A percentile compares a stretch with the other conserved stretches of the same genome.
phyloP scores from a whole-genome alignment of 2,329 filamentous ascomycete species.

The Colletotrichum noveboracense region DNA sequence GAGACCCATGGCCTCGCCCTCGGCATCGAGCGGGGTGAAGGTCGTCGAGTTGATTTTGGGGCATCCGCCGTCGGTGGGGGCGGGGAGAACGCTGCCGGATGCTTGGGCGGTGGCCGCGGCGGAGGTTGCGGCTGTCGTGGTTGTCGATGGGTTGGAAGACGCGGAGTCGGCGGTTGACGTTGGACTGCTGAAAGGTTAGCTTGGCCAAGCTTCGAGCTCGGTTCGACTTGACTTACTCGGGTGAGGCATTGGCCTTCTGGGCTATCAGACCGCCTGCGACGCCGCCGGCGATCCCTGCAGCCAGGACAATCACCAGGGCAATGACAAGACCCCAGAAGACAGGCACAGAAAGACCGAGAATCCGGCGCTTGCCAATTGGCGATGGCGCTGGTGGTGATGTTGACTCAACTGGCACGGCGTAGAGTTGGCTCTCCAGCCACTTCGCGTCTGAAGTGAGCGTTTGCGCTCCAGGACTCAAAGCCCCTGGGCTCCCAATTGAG shows the following conservation, averaged over 20 bases:
- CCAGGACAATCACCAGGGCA: conserved; percentile 19
- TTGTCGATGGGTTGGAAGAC: not conserved
- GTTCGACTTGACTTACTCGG: not conserved
- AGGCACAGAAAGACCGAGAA: conserved; percentile 23
- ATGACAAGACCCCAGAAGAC: conserved; percentile 23
- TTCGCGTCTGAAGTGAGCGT: not conserved
- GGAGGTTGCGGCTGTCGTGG: not conserved
- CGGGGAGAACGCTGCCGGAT: not conserved
- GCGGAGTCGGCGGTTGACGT: not conserved
- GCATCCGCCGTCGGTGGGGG: conserved; percentile 24
- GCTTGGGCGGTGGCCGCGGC: not conserved
- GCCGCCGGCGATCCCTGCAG: conserved; percentile 22
- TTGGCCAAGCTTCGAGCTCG: not conserved
- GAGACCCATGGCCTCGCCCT: not conserved
- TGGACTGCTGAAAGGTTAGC: not conserved
- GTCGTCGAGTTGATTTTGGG: conserved; percentile 21
- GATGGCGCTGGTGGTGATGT: not conserved
- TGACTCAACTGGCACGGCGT: not conserved
- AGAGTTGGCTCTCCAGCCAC: not conserved
- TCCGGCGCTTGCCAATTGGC: not conserved
- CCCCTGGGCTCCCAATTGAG: not conserved
- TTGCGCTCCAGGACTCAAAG: not conserved
- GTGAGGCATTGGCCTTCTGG: not conserved
- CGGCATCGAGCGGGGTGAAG: conserved; percentile 18
- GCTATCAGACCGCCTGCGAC: conserved; percentile 23